These are phyloP conservation scores for Trametes sanguinea DNA, from an alignment of 768 basidiomycete genomes.

Conservation along the genomic window DNA sequence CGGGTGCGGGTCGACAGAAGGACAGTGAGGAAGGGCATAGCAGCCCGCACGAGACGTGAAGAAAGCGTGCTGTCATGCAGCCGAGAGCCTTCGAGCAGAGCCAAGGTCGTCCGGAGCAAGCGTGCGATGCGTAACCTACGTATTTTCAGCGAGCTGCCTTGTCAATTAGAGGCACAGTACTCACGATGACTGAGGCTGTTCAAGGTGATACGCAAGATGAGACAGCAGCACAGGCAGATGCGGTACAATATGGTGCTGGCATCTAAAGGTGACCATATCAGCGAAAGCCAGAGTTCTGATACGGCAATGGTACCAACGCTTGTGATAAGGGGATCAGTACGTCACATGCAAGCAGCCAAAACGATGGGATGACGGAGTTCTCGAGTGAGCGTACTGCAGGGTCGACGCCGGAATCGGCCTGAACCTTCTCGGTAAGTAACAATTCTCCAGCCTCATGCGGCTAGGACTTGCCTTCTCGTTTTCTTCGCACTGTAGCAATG, in stretches of 20 bases:
- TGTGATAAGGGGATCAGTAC: constrained; percentile 50
- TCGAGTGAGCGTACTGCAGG: constrained; percentile 56
- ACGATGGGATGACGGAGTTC: constrained; percentile 46
- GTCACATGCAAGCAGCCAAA: constrained; percentile 56
- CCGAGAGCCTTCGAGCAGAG: constrained; percentile 45
- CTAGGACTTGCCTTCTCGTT: constrained; percentile 48
- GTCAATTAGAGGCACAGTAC: constrained; percentile 28
- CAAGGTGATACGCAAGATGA: constrained; percentile 60
- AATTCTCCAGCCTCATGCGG: too few relatives aligned
- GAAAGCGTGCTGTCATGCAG: constrained; percentile 49
- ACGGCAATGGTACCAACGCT: constrained; percentile 42
- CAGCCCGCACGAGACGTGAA: constrained; percentile 55
- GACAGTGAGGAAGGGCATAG: constrained; percentile 50
- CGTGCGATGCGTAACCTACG: constrained; percentile 28
- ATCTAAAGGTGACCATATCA: constrained; percentile 38
- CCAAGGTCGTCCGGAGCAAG: constrained; percentile 48
- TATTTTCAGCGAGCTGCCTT: background rate
- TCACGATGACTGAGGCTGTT: constrained; percentile 53
- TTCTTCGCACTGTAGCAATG: constrained; percentile 46
- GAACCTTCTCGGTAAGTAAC: constrained; percentile 2
- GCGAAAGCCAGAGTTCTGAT: background rate
- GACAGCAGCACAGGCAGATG: constrained; percentile 54
- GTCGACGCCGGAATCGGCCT: constrained; percentile 57
- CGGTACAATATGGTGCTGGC: constrained; percentile 55
- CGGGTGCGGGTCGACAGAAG: constrained; percentile 48